Evolutionary conservation across 2,329 filamentous ascomycete genomes (phyloP).

Genomic region (Aureobasidium lini): DNA sequence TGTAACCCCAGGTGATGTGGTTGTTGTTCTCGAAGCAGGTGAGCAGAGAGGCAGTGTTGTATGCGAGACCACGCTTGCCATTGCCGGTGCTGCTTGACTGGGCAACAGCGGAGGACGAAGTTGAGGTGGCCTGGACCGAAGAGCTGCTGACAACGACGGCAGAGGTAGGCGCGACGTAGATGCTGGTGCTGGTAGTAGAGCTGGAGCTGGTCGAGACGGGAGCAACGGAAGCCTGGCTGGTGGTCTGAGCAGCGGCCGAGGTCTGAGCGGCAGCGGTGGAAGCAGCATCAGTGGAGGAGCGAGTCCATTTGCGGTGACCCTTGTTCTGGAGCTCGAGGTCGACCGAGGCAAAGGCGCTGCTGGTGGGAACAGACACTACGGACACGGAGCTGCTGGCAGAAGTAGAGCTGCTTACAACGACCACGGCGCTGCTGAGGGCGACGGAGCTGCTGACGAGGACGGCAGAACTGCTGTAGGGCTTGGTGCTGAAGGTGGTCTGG

Average conservation of each 20-base stretch:
- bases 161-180: conserved; percentile 10
- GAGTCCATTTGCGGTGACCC: background rate
- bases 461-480: background rate
- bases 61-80: conserved; percentile 60
- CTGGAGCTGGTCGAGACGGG: conserved; percentile 2
- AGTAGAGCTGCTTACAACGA: conserved; percentile 16
- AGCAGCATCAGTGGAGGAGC: background rate
- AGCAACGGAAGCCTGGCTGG: conserved; percentile 1
- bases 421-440: background rate
- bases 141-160: conserved; percentile 15
- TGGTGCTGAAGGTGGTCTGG: conserved; percentile 1
- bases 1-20: conserved; percentile 56
- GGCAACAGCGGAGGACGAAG: conserved; percentile 19
- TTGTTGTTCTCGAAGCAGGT: conserved; percentile 41
- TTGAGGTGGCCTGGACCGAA: conserved; percentile 19
- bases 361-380: background rate
- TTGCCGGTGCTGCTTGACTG: conserved; percentile 23
- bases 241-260: background rate
- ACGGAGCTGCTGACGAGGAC: background rate
- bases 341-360: background rate
- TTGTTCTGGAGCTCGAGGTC: conserved; percentile 8
- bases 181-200: background rate
- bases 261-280: conserved; percentile 1
- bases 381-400: background rate
- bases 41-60: conserved; percentile 53